These are phyloP conservation scores for Musa itinerans DNA, from an alignment of 176 grass and related monocot species.

Conservation along the genomic window DNA sequence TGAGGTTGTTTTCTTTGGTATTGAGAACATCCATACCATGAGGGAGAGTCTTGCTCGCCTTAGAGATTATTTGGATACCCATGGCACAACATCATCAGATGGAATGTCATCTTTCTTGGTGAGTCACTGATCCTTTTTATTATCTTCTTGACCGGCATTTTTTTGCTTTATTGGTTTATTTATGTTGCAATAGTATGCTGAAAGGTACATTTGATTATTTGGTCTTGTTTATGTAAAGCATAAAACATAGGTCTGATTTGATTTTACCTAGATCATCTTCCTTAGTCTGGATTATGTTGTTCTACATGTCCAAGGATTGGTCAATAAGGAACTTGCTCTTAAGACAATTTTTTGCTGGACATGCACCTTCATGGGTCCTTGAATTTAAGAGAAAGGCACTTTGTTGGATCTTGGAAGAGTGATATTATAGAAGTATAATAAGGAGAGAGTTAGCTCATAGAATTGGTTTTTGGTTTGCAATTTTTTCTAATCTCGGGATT, in stretches of 20 bases:
- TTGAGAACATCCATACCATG: conserved; percentile 97
- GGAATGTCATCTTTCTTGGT: conserved; percentile 67
- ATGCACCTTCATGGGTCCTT: not conserved
- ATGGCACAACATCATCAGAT: conserved; percentile 75
- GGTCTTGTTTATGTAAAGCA: not conserved
- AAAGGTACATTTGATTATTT: not conserved
- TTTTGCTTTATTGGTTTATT: not conserved
- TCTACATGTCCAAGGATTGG: no score
- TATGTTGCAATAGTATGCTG: not conserved
- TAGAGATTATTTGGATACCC: conserved; percentile 92
- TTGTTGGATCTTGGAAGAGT: not conserved
- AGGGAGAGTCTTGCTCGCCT: conserved; percentile 95
- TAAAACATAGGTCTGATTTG: not conserved
- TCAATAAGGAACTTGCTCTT: not conserved
- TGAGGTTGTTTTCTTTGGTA: conserved; percentile 90
- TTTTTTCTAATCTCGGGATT: no score
- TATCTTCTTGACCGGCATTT: not conserved
- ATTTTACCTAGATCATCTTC: not conserved
- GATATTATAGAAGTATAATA: not conserved
- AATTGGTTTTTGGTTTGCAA: not conserved
- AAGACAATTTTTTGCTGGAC: not conserved
- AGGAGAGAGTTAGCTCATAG: not conserved
- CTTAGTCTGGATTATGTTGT: no score
- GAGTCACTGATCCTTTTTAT: conserved; percentile 23
- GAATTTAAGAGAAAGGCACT: not conserved